phyloP scores from a whole-genome alignment of 228 moss, liverwort and hornwort genomes.

The Sphagnum magellanicum region DNA sequence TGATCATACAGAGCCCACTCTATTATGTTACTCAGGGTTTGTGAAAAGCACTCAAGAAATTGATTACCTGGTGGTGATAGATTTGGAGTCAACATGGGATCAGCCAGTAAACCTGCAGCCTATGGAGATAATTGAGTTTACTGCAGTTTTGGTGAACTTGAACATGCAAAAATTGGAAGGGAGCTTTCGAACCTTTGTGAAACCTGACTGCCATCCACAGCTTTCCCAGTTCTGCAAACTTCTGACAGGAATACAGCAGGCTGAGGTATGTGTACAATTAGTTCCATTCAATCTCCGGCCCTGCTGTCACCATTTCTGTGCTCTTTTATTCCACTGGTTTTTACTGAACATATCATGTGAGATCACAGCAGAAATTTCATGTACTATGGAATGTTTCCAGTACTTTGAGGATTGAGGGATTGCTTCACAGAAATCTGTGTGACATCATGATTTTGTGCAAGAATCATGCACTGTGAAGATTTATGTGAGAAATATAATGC shows the following conservation, averaged over 20 bases:
- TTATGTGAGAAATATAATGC: too few relatives aligned
- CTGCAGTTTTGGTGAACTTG: slow-evolving; percentile 38
- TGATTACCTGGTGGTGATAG: slow-evolving; percentile 38
- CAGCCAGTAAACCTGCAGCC: slow-evolving; percentile 1
- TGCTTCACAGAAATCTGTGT: not conserved
- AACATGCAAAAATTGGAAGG: slow-evolving; percentile 18
- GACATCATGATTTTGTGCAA: not conserved
- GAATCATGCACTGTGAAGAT: too few relatives aligned
- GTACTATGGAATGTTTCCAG: not conserved
- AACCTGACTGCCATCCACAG: slow-evolving; percentile 34
- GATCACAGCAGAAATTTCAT: too few relatives aligned
- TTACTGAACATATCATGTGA: not conserved
- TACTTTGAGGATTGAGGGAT: not conserved
- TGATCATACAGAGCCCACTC: slow-evolving; percentile 11
- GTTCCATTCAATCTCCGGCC: too few relatives aligned
- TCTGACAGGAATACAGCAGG: slow-evolving; percentile 22
- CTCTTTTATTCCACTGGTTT: not conserved
- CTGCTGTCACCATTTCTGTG: not conserved
- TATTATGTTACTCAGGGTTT: slow-evolving; percentile 16
- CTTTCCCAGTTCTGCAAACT: slow-evolving; percentile 26
- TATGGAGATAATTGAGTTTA: slow-evolving; percentile 35
- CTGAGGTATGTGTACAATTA: slow-evolving; percentile 12
- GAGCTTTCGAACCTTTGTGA: slow-evolving; percentile 35
- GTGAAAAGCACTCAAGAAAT: slow-evolving; percentile 16
- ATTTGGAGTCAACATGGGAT: slow-evolving; percentile 41